Conservation (phyloP, 2,329 filamentous ascomycete genomes). For the Calcarisporium arbuscula region DNA sequence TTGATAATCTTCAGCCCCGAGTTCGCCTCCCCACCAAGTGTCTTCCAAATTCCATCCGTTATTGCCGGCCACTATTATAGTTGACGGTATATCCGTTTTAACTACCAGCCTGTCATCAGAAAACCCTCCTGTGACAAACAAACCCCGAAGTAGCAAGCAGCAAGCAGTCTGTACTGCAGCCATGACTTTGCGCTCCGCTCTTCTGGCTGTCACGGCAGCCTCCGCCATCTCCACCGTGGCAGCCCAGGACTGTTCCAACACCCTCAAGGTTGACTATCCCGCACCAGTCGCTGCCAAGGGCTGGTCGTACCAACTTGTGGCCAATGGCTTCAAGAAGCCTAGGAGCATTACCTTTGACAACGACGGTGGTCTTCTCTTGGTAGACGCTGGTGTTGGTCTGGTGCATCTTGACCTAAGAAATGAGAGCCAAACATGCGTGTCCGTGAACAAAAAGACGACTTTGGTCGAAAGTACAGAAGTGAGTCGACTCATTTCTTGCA, state of each 20-base stretch:
- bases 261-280: constrained; percentile 27
- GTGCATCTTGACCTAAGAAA: constrained; percentile 34
- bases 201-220: background rate
- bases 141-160: background rate
- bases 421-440: constrained; percentile 34
- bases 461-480: constrained; percentile 30
- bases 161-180: background rate
- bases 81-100: too few species aligned
- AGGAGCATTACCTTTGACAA: constrained; percentile 40
- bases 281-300: constrained; percentile 32
- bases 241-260: constrained; percentile 24
- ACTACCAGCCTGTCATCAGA: too few species aligned
- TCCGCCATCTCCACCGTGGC: constrained; percentile 1
- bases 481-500: constrained; percentile 12
- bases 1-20: too few species aligned
- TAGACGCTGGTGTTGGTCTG: constrained; percentile 37
- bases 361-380: constrained; percentile 37
- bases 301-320: constrained; percentile 39
- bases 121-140: background rate
- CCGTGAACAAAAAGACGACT: constrained; percentile 26
- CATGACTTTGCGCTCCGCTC: constrained; percentile 5
- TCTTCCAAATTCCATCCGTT: too few species aligned
- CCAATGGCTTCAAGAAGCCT: constrained; percentile 33
- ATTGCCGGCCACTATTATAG: too few species aligned
- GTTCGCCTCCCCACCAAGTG: too few species aligned